Evolutionary conservation across 2,329 filamentous ascomycete genomes (phyloP).

Genomic region (Metarhizium brunneum): DNA sequence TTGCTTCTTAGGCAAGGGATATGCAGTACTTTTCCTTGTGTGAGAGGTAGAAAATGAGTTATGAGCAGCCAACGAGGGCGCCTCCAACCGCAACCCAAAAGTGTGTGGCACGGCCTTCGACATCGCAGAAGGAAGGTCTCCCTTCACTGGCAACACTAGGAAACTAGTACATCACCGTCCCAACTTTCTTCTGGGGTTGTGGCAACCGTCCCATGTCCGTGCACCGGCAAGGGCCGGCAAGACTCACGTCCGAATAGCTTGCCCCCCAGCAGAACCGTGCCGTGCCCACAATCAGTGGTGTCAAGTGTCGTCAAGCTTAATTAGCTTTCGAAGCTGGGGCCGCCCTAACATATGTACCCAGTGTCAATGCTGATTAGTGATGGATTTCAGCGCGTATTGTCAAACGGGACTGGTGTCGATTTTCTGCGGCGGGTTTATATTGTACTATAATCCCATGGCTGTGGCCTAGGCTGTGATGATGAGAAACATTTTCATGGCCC

Average conservation of each 20-base stretch:
- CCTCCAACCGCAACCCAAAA: background rate
- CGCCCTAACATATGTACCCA: no score
- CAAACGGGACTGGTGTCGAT: no score
- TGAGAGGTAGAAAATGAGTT: background rate
- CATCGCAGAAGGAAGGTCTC: background rate
- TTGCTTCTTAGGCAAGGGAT: background rate
- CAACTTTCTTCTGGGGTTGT: background rate
- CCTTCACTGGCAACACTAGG: no score
- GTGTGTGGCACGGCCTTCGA: background rate
- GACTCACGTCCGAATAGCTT: no score
- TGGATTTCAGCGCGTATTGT: no score
- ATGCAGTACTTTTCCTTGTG: background rate
- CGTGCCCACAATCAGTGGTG: background rate
- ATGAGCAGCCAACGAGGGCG: background rate
- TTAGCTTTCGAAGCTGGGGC: no score
- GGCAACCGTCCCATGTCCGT: background rate
- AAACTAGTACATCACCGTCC: background rate
- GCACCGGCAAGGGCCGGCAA: background rate
- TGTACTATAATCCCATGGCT: no score
- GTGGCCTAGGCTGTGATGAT: no score
- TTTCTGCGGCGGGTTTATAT: no score
- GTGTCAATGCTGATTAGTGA: no score
- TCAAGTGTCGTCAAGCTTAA: no score
- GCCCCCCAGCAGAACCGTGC: background rate
- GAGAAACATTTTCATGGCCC: no score